A percentile compares a stretch with the other conserved stretches of the same genome.
These are phyloP conservation scores for Penicillium turbatum DNA, from an alignment of 495 filamentous ascomycete species.

Conservation along the genomic window DNA sequence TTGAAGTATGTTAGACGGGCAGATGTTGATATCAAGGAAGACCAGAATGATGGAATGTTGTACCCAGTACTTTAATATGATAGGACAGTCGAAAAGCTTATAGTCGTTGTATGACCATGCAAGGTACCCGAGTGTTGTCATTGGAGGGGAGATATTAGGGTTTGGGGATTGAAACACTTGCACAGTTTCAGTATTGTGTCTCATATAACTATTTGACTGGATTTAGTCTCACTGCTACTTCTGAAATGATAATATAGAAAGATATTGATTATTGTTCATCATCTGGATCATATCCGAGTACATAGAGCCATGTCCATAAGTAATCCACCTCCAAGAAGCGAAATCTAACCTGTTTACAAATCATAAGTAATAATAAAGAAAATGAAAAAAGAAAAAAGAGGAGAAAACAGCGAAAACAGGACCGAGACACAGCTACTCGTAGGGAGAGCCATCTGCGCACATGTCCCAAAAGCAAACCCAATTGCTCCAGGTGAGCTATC, in stretches of 20 bases:
- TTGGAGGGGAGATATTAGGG: slow-evolving; percentile 2
- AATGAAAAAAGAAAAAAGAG: slow-evolving; percentile 7
- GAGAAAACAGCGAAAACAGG: background rate
- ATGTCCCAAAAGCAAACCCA: slow-evolving; percentile 14
- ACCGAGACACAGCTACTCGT: background rate
- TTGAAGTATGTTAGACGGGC: background rate
- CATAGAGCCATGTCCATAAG: slow-evolving; percentile 1
- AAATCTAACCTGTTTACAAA: slow-evolving; percentile 25
- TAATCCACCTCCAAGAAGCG: slow-evolving; percentile 8
- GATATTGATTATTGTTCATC: slow-evolving; percentile 7
- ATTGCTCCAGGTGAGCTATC: slow-evolving; percentile 24
- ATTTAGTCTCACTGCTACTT: background rate
- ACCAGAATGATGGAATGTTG: background rate
- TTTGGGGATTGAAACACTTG: slow-evolving; percentile 1
- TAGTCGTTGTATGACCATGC: background rate
- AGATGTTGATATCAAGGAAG: background rate
- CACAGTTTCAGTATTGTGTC: too few relatives aligned
- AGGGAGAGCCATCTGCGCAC: background rate
- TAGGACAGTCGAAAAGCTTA: slow-evolving; percentile 5
- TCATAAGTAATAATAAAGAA: slow-evolving; percentile 1
- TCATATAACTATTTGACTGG: too few relatives aligned
- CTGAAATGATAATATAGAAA: background rate
- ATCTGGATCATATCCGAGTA: slow-evolving; percentile 5
- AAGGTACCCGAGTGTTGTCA: slow-evolving; percentile 9
- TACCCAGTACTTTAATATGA: too few relatives aligned